Conservation (phyloP, 1,284 basidiomycete species). For the Ustilago hordei region DNA sequence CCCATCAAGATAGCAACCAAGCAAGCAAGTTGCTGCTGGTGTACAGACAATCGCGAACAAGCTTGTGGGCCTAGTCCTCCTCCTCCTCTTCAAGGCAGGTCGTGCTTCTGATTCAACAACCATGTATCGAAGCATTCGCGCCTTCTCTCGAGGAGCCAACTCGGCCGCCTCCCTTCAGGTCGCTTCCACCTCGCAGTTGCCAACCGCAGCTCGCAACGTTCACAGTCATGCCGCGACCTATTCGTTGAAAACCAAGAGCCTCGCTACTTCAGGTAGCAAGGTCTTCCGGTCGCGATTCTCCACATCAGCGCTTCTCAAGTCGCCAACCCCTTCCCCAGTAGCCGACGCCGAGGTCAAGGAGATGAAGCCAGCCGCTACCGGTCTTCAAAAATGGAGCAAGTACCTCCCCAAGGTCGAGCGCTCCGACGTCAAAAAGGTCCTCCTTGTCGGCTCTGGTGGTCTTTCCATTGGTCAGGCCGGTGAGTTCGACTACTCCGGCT, state of each 20-base stretch:
- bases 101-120: constrained; percentile 17
- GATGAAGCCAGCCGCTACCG: constrained; percentile 57
- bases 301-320: constrained; percentile 40
- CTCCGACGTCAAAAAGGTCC: constrained; percentile 90
- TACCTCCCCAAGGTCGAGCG: constrained; percentile 65
- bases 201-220: constrained; percentile 33
- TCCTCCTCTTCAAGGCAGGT: background rate
- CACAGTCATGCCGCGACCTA: constrained; percentile 29
- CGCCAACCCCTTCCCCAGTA: constrained; percentile 45
- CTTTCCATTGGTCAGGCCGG: constrained; percentile 98
- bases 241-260: constrained; percentile 28
- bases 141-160: constrained; percentile 43
- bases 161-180: constrained; percentile 33
- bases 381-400: constrained; percentile 63
- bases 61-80: background rate
- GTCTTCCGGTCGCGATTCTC: constrained; percentile 51
- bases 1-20: constrained; percentile 9
- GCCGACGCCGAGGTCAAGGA: constrained; percentile 52
- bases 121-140: constrained; percentile 51
- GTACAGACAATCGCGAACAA: constrained; percentile 4
- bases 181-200: constrained; percentile 40
- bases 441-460: constrained; percentile 96
- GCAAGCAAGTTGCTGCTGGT: constrained; percentile 1
- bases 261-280: constrained; percentile 36
- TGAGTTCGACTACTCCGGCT: constrained; percentile 99